A percentile compares a stretch with the other conserved stretches of the same genome.
Evolutionary conservation across 2,329 filamentous ascomycete genomes (phyloP).

Genomic region (Nigrospora oryzae): DNA sequence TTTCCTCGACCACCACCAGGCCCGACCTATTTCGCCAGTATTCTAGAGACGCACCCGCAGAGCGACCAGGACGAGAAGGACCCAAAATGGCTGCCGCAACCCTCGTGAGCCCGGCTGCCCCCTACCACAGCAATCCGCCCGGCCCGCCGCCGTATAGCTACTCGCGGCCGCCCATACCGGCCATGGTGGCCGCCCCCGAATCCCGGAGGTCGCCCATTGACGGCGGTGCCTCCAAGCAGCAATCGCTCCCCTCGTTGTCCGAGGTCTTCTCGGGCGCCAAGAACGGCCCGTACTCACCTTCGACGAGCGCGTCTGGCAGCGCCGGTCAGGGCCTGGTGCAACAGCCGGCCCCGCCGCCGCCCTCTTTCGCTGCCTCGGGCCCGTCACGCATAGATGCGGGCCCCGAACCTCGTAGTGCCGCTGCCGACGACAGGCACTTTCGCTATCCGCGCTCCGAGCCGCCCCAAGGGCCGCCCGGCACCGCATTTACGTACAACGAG

Average conservation of each 20-base stretch:
- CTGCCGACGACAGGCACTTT: constrained; percentile 20
- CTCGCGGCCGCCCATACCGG: constrained; percentile 10
- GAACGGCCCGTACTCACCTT: constrained; percentile 17
- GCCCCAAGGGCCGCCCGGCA: constrained; percentile 12
- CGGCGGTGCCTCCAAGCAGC: constrained; percentile 14
- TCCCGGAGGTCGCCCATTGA: constrained; percentile 18
- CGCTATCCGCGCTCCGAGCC: constrained; percentile 18
- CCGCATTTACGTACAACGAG: constrained; percentile 16
- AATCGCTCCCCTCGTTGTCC: constrained; percentile 24
- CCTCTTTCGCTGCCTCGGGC: constrained; percentile 12
- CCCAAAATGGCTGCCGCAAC: constrained; percentile 22
- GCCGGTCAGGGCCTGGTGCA: constrained; percentile 13
- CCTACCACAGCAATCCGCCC: constrained; percentile 15
- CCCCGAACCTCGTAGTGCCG: constrained; percentile 15
- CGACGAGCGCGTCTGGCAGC: constrained; percentile 15
- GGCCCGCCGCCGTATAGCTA: constrained; percentile 12
- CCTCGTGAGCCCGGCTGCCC: constrained; percentile 21
- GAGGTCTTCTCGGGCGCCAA: constrained; percentile 21
- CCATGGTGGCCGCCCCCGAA: constrained; percentile 17
- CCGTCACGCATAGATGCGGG: constrained; percentile 17
- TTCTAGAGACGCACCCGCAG: constrained; percentile 11
- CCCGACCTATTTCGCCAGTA: constrained; percentile 17
- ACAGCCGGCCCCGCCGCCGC: constrained; percentile 10
- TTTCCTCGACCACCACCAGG: constrained; percentile 16
- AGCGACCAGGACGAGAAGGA: constrained; percentile 14